A percentile compares a stretch with the other conserved stretches of the same genome.
These are phyloP conservation scores for Stephania cephalantha DNA, from an alignment of 164 flowering plant species.

Conservation along the genomic window DNA sequence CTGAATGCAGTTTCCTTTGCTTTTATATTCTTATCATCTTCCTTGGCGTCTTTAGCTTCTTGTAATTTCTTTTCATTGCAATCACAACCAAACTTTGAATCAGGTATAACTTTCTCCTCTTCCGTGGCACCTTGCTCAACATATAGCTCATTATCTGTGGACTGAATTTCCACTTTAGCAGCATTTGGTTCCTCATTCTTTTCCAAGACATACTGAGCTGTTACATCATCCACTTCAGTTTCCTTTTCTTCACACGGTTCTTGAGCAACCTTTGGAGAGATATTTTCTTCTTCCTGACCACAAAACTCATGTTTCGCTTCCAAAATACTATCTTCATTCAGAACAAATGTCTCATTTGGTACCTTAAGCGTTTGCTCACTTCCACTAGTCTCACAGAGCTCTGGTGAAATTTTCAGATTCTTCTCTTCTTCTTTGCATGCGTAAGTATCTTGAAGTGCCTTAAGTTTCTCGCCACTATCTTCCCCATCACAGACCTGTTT, in stretches of 20 bases:
- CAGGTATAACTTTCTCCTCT: conserved; percentile 13
- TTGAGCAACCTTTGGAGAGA: conserved; percentile 6
- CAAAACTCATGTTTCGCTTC: neutral
- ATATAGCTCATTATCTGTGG: conserved; percentile 1
- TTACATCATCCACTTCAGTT: conserved; percentile 6
- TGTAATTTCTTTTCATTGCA: conserved; percentile 18
- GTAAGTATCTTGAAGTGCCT: conserved; percentile 8
- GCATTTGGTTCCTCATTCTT: conserved; percentile 7
- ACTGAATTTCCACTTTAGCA: neutral
- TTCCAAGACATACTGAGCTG: conserved; percentile 3
- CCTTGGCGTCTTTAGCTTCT: conserved; percentile 11
- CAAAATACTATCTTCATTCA: conserved; percentile 7
- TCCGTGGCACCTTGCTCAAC: conserved; percentile 11
- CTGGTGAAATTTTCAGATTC: conserved; percentile 5
- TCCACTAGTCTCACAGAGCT: conserved; percentile 1
- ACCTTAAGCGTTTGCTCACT: conserved; percentile 2
- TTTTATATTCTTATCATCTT: conserved; percentile 11
- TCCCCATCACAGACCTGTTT: conserved; percentile 6
- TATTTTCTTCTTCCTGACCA: conserved; percentile 5
- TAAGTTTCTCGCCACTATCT: conserved; percentile 3
- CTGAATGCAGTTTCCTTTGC: conserved; percentile 12
- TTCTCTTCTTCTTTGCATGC: conserved; percentile 6
- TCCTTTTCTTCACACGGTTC: conserved; percentile 16
- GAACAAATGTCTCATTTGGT: conserved; percentile 13
- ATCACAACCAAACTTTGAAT: conserved; percentile 1